Evolutionary conservation across 2,329 filamentous ascomycete species (phyloP).

Genomic region (Biscogniauxia marginata): DNA sequence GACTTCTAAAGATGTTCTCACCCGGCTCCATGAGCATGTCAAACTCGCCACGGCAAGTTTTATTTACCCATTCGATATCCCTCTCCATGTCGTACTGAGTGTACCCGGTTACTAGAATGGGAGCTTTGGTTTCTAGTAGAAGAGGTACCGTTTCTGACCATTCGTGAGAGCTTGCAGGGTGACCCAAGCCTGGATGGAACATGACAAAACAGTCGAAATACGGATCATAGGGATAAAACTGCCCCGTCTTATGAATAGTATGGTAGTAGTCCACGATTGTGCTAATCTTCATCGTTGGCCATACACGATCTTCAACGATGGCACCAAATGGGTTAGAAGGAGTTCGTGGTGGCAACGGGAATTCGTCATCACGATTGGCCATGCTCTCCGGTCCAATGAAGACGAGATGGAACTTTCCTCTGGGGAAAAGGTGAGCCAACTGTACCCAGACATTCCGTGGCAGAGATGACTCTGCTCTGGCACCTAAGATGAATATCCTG

Average conservation of each 20-base stretch:
- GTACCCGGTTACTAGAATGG: conserved; percentile 92
- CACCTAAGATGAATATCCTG: conserved; percentile 88
- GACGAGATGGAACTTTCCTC: conserved; percentile 82
- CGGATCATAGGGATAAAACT: conserved; percentile 93
- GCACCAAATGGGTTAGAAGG: conserved; percentile 87
- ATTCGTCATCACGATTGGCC: conserved; percentile 89
- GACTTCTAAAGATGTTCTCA: conserved; percentile 89
- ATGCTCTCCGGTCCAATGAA: conserved; percentile 97
- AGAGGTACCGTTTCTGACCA: conserved; percentile 90
- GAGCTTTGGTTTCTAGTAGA: conserved; percentile 91
- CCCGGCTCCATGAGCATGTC: conserved; percentile 89
- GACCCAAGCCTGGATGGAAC: conserved; percentile 94
- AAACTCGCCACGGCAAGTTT: conserved; percentile 85
- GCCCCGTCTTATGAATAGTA: conserved; percentile 84
- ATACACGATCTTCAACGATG: conserved; percentile 88
- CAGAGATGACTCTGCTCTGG: conserved; percentile 94
- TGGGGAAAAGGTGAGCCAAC: conserved; percentile 91
- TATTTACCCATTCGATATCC: conserved; percentile 85
- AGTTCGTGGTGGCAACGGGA: conserved; percentile 84
- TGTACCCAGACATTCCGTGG: conserved; percentile 94
- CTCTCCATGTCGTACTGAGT: conserved; percentile 93
- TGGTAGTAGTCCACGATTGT: conserved; percentile 99
- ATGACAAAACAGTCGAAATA: conserved; percentile 98
- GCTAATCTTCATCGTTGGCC: conserved; percentile 89
- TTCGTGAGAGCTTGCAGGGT: conserved; percentile 89